Conservation (phyloP, 768 basidiomycete species). For the Amanita pseudoporphyria region DNA sequence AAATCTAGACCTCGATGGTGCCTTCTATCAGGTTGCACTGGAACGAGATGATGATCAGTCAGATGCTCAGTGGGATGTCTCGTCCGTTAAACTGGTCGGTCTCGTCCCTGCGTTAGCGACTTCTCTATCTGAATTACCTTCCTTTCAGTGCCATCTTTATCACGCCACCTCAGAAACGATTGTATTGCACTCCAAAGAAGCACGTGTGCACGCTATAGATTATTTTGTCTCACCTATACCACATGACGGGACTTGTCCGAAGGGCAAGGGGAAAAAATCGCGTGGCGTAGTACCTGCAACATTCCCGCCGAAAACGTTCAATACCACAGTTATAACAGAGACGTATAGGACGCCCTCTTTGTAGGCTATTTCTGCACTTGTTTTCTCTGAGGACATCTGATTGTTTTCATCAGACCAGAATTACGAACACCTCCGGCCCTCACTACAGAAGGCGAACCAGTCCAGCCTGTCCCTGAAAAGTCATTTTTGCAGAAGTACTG, state of each 20-base stretch:
- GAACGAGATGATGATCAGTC: conserved; percentile 31
- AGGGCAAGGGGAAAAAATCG: conserved; percentile 18
- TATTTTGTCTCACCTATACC: conserved; percentile 63
- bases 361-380: conserved; percentile 30
- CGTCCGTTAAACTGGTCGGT: conserved; percentile 53
- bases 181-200: conserved; percentile 39
- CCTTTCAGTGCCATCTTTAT: conserved; percentile 57
- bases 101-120: conserved; percentile 9
- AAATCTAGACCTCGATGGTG: conserved; percentile 24
- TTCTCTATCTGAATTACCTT: conserved; percentile 5
- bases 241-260: conserved; percentile 60
- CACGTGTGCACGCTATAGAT: conserved; percentile 46
- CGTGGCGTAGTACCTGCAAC: not conserved
- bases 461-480: conserved; percentile 57
- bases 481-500: conserved; percentile 85
- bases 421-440: conserved; percentile 60
- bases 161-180: conserved; percentile 44
- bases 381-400: conserved; percentile 1
- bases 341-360: conserved; percentile 42
- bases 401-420: conserved; percentile 40
- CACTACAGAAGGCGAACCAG: conserved; percentile 53
- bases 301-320: conserved; percentile 17
- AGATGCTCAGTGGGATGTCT: conserved; percentile 43
- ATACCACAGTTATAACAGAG: conserved; percentile 43
- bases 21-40: conserved; percentile 69